These are phyloP conservation scores for Boletus sp. DNA, from an alignment of 768 basidiomycete genomes.

Conservation along the genomic window DNA sequence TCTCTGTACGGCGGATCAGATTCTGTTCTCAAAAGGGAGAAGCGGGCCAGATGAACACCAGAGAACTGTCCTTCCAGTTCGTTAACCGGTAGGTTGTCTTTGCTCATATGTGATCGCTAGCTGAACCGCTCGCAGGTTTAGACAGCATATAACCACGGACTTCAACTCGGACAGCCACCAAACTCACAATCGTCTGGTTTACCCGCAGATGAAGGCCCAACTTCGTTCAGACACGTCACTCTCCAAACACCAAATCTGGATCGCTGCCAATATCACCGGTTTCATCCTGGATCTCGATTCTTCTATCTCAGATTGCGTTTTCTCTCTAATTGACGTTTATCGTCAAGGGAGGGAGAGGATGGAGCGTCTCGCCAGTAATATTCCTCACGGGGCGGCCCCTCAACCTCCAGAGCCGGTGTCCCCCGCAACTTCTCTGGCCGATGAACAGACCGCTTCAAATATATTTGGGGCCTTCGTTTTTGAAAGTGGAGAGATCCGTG, in stretches of 20 bases:
- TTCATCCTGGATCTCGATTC: constrained; percentile 86
- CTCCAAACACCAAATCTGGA: constrained; percentile 52
- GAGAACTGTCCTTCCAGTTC: constrained; percentile 82
- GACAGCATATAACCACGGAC: constrained; percentile 66
- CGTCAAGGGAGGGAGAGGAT: constrained; percentile 77
- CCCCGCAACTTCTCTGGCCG: constrained; percentile 1
- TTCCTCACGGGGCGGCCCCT: constrained; percentile 38
- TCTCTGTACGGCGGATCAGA: constrained; percentile 72
- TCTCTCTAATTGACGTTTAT: constrained; percentile 84
- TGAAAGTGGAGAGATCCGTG: constrained; percentile 78
- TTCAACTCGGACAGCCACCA: constrained; percentile 69
- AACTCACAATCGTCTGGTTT: constrained; percentile 69
- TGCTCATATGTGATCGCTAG: background rate
- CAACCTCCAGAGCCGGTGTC: constrained; percentile 7
- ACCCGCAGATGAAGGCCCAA: constrained; percentile 79
- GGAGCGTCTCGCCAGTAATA: constrained; percentile 56
- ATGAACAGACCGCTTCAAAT: constrained; percentile 49
- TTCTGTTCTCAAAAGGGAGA: constrained; percentile 77
- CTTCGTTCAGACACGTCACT: constrained; percentile 55
- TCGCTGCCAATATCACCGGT: constrained; percentile 74
- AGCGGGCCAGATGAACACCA: constrained; percentile 72
- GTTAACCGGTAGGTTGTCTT: constrained; percentile 56
- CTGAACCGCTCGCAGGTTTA: constrained; percentile 55
- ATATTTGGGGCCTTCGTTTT: constrained; percentile 71
- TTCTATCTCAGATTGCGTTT: constrained; percentile 72